Conservation (phyloP, 495 filamentous ascomycete genomes). For the Penicillium canescens region DNA sequence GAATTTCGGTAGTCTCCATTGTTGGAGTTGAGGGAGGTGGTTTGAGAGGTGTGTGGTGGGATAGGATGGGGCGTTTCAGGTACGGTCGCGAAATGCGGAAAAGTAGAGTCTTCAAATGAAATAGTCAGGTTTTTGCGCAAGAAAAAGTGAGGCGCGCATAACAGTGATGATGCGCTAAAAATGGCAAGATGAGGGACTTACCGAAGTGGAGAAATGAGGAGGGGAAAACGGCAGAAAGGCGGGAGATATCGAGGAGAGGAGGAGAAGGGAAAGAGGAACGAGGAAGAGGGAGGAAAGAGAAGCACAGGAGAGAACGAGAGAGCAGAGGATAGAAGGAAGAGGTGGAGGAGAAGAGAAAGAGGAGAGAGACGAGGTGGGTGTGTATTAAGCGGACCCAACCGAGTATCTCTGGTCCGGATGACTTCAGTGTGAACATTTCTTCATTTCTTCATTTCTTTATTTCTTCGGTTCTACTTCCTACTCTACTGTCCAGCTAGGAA, state of each 20-base stretch:
- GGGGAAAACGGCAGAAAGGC: constrained; percentile 21
- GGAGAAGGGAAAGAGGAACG: constrained; percentile 21
- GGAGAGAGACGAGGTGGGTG: constrained; percentile 26
- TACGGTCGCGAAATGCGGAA: constrained; percentile 8
- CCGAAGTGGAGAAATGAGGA: constrained; percentile 33
- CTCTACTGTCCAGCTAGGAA: constrained; percentile 55
- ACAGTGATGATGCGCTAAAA: neutral
- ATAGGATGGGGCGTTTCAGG: constrained; percentile 15
- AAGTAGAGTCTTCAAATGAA: constrained; percentile 5
- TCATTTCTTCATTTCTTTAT: neutral
- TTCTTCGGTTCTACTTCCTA: neutral
- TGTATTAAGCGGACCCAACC: constrained; percentile 23
- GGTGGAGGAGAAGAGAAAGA: constrained; percentile 19
- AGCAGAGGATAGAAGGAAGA: constrained; percentile 24
- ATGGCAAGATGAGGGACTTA: constrained; percentile 17
- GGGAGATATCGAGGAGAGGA: constrained; percentile 16
- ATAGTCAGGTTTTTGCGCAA: constrained; percentile 5
- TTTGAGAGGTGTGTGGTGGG: constrained; percentile 4
- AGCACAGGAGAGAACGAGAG: constrained; percentile 17
- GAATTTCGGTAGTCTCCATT: constrained; percentile 51
- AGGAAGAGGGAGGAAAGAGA: constrained; percentile 18
- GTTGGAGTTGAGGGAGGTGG: constrained; percentile 9
- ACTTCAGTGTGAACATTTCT: neutral
- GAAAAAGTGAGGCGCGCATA: neutral
- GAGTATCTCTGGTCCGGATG: neutral